Percentiles rank a stretch among this genome's conserved stretches.
Evolutionary conservation across 805 yeast species (phyloP).

Genomic region (Cyberlindnera galapagoensis): DNA sequence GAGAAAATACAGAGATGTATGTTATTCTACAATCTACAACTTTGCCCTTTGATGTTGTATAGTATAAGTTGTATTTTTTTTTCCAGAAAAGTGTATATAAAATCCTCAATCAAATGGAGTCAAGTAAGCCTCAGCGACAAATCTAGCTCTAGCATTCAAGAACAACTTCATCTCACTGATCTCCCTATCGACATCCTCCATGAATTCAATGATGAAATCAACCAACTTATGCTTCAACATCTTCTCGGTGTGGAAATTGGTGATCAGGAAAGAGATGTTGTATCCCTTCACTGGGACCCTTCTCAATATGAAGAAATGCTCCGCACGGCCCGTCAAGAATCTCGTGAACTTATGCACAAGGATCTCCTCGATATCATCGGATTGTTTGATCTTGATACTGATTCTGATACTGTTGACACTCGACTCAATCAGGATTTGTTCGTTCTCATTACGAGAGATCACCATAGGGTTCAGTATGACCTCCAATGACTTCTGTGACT

Average conservation of each 20-base stretch:
- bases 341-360: constrained; percentile 92
- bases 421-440: constrained; percentile 87
- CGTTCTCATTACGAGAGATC: constrained; percentile 90
- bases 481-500: constrained; percentile 77
- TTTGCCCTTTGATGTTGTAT: no score
- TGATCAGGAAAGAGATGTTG: constrained; percentile 87
- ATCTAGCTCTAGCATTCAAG: constrained; percentile 95
- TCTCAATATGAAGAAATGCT: constrained; percentile 85
- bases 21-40: no score
- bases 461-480: constrained; percentile 83
- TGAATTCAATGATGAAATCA: constrained; percentile 94
- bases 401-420: constrained; percentile 89
- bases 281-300: constrained; percentile 86
- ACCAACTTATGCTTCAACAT: constrained; percentile 94
- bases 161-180: constrained; percentile 97
- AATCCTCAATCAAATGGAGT: constrained; percentile 78
- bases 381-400: constrained; percentile 89
- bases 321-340: constrained; percentile 93
- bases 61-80: no score
- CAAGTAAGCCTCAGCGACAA: constrained; percentile 92
- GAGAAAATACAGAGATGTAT: no score
- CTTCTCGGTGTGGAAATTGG: constrained; percentile 91
- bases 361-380: constrained; percentile 94
- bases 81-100: no score
- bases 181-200: constrained; percentile 99